phyloP scores from a whole-genome alignment of 306 rosid species.

The Vigna nakashimae region DNA sequence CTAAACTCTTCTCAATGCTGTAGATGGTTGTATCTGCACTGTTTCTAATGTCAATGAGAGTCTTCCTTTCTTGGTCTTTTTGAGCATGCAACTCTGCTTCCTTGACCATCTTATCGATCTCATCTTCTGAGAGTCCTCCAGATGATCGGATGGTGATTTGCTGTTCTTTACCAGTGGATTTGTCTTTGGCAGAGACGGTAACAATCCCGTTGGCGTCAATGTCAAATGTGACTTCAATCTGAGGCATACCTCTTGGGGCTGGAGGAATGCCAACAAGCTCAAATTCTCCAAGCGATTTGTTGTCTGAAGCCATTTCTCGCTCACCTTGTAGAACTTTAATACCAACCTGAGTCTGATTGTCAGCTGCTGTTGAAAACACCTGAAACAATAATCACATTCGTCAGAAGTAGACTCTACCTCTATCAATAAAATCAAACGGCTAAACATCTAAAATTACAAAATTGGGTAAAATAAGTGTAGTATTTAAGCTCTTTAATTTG shows the following conservation, averaged over 20 bases:
- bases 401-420: slow-evolving; percentile 14
- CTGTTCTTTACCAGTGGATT: slow-evolving; percentile 84
- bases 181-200: slow-evolving; percentile 90
- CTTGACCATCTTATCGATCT: slow-evolving; percentile 81
- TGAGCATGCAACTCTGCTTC: slow-evolving; percentile 93
- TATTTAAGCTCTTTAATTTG: too few relatives aligned
- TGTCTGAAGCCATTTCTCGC: slow-evolving; percentile 93
- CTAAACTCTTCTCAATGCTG: slow-evolving; percentile 83
- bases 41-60: slow-evolving; percentile 76
- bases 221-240: slow-evolving; percentile 86
- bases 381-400: slow-evolving; percentile 32
- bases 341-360: slow-evolving; percentile 93
- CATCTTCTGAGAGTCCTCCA: slow-evolving; percentile 80
- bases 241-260: slow-evolving; percentile 90
- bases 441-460: not conserved
- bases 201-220: slow-evolving; percentile 92
- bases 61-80: slow-evolving; percentile 81
- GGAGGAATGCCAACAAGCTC: slow-evolving; percentile 95
- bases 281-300: slow-evolving; percentile 87
- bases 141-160: slow-evolving; percentile 88
- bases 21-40: slow-evolving; percentile 84
- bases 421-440: not conserved
- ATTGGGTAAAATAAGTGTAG: too few relatives aligned
- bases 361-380: slow-evolving; percentile 94
- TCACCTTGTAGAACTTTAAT: slow-evolving; percentile 95